Evolutionary conservation across 805 yeast species (phyloP).

Genomic region (Candida sphagnicola): DNA sequence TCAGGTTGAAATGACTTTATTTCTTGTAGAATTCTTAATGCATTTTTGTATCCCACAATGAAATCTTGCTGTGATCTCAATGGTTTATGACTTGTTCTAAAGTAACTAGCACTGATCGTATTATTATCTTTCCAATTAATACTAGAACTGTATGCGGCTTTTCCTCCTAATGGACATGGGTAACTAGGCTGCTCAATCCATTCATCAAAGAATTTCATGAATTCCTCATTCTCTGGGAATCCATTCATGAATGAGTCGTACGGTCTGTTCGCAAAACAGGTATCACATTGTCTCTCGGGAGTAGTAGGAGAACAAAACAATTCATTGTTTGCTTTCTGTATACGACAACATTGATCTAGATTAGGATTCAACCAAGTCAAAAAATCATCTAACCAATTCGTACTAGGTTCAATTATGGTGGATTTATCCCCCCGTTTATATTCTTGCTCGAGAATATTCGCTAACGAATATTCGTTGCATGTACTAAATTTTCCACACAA

Average conservation of each 20-base stretch:
- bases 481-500: constrained; percentile 86
- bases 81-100: constrained; percentile 77
- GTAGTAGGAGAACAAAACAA: constrained; percentile 66
- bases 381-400: constrained; percentile 93
- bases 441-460: constrained; percentile 83
- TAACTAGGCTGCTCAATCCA: constrained; percentile 87
- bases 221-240: constrained; percentile 69
- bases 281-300: constrained; percentile 66
- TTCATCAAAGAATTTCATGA: constrained; percentile 64
- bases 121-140: constrained; percentile 41
- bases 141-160: constrained; percentile 78
- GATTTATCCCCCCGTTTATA: constrained; percentile 60
- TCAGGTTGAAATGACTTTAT: constrained; percentile 37
- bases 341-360: constrained; percentile 79
- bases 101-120: constrained; percentile 54
- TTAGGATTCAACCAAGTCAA: constrained; percentile 83
- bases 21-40: constrained; percentile 62
- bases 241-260: constrained; percentile 79
- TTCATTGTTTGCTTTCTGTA: constrained; percentile 43
- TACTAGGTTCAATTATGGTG: constrained; percentile 74
- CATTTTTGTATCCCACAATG: constrained; percentile 71
- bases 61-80: constrained; percentile 80
- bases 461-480: constrained; percentile 74
- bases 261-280: constrained; percentile 60
- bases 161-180: constrained; percentile 93